Conservation (phyloP, 352 stramenopile species). For the Pythium utonaiense region DNA sequence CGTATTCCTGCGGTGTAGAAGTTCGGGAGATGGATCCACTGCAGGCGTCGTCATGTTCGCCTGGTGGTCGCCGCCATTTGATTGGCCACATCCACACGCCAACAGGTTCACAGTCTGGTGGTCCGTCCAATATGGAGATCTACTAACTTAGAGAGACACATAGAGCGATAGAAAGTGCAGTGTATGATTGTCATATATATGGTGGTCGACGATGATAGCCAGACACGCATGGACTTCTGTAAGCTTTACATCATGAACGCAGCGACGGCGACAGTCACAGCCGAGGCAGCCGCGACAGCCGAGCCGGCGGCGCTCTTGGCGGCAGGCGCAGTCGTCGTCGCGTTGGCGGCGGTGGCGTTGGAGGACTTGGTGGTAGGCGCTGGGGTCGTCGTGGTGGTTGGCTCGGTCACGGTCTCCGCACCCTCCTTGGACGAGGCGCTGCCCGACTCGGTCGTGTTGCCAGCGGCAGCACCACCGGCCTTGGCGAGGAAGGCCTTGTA, state of each 20-base stretch:
- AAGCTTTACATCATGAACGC: constrained; percentile 16
- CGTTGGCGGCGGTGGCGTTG: neutral
- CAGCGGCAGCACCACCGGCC: neutral
- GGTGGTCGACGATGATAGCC: too few relatives aligned
- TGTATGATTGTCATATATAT: too few relatives aligned
- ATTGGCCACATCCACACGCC: constrained; percentile 1
- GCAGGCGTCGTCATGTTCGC: neutral
- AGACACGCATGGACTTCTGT: too few relatives aligned
- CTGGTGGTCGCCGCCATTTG: neutral
- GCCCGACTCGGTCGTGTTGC: neutral
- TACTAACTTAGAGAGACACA: neutral
- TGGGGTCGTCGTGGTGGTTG: neutral
- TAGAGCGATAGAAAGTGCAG: too few relatives aligned
- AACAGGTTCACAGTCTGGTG: neutral
- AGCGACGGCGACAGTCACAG: constrained; percentile 5
- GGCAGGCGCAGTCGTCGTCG: constrained; percentile 3
- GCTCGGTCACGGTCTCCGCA: neutral
- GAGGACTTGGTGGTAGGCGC: neutral
- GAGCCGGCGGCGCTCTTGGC: constrained; percentile 2
- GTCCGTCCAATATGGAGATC: neutral
- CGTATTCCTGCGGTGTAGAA: neutral
- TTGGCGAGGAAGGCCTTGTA: constrained; percentile 18
- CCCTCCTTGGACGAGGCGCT: constrained; percentile 2
- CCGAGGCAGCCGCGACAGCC: constrained; percentile 9
- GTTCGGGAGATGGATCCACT: too few relatives aligned